Conservation (phyloP, 2,329 filamentous ascomycete genomes). For the Xylogone sp. region DNA sequence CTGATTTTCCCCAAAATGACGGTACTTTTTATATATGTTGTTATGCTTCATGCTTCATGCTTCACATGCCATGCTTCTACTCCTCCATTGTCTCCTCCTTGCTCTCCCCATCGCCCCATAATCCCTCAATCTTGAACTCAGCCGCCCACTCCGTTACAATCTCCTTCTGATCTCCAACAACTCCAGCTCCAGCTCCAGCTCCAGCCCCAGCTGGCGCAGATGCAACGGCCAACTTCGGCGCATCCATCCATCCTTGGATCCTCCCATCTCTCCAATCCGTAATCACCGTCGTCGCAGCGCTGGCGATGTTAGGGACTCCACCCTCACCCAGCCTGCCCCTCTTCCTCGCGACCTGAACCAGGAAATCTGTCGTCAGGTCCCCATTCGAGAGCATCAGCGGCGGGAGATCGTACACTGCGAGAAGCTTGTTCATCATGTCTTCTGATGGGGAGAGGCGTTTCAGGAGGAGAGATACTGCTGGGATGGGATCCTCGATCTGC, state of each 20-base stretch:
- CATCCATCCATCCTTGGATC: slow-evolving; percentile 87
- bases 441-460: slow-evolving; percentile 71
- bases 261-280: slow-evolving; percentile 96
- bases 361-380: slow-evolving; percentile 82
- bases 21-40: too few relatives aligned
- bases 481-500: slow-evolving; percentile 88
- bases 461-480: slow-evolving; percentile 81
- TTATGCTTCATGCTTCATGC: too few relatives aligned
- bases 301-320: slow-evolving; percentile 82
- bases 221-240: slow-evolving; percentile 61
- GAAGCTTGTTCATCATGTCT: slow-evolving; percentile 73
- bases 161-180: slow-evolving; percentile 68
- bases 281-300: slow-evolving; percentile 88
- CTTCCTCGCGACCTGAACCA: slow-evolving; percentile 93
- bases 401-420: slow-evolving; percentile 79
- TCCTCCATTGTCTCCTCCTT: slow-evolving; percentile 26
- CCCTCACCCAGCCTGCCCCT: slow-evolving; percentile 83
- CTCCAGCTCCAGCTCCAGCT: slow-evolving; percentile 33
- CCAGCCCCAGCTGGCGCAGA: slow-evolving; percentile 32
- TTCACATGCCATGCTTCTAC: too few relatives aligned
- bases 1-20: too few relatives aligned
- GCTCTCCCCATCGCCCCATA: slow-evolving; percentile 69
- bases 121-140: slow-evolving; percentile 90
- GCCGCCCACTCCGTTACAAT: slow-evolving; percentile 91
- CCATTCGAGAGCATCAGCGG: slow-evolving; percentile 68